Conservation (phyloP, 805 yeast species). For the Yarrowia sp. region DNA sequence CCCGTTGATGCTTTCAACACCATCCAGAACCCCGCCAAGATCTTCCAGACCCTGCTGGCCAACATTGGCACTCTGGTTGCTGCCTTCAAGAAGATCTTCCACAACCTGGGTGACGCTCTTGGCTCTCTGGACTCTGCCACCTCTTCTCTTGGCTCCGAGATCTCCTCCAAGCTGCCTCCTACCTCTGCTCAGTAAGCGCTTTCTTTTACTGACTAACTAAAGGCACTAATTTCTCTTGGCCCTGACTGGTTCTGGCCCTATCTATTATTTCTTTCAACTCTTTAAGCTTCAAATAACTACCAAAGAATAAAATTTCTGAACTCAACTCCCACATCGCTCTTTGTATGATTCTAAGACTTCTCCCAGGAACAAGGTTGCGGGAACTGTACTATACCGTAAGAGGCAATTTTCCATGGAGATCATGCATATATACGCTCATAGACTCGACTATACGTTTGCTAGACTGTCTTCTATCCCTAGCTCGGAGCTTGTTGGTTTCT, state of each 20-base stretch:
- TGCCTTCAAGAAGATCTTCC: conserved; percentile 19
- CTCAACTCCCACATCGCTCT: too few species aligned
- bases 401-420: conserved; percentile 6
- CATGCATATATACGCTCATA: neutral
- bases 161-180: conserved; percentile 19
- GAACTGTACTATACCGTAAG: neutral
- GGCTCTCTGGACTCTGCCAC: conserved; percentile 17
- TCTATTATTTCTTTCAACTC: conserved; percentile 10
- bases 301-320: conserved; percentile 1
- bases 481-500: neutral
- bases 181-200: conserved; percentile 6
- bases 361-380: conserved; percentile 33
- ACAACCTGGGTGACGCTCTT: conserved; percentile 9
- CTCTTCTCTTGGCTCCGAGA: conserved; percentile 36
- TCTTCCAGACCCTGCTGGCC: conserved; percentile 24
- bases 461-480: neutral
- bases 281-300: conserved; percentile 19
- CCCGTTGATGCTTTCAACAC: conserved; percentile 25
- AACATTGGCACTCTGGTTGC: conserved; percentile 11
- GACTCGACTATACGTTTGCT: conserved; percentile 3
- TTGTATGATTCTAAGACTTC: neutral
- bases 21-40: conserved; percentile 14
- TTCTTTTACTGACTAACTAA: neutral
- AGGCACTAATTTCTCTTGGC: neutral
- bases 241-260: conserved; percentile 5